Conservation (phyloP, 108 stramenopile genomes). For the Asterionellopsis glacialis region DNA sequence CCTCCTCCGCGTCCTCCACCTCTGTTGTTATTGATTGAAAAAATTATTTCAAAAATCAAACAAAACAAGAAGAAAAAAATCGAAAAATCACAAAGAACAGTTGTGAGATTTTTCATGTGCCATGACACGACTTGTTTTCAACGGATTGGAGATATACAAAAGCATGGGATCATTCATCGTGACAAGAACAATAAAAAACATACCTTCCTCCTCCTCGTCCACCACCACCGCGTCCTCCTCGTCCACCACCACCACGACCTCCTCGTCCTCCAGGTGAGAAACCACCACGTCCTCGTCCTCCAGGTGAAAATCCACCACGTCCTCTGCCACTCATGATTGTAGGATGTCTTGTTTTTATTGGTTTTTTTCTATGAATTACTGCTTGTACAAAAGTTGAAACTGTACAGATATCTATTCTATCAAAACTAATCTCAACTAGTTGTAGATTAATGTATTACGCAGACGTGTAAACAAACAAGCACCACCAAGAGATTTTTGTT, state of each 20-base stretch:
- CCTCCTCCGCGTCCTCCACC: slow-evolving; percentile 29
- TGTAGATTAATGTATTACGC: no score
- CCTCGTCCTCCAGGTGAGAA: slow-evolving; percentile 15
- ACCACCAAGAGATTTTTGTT: no score
- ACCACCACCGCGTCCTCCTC: slow-evolving; percentile 33
- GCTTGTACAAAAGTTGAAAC: no score
- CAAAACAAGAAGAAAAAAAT: slow-evolving; percentile 1
- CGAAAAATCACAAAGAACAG: neutral
- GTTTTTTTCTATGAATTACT: neutral
- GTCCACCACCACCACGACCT: slow-evolving; percentile 11
- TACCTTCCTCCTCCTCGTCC: slow-evolving; percentile 49
- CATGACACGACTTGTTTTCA: neutral
- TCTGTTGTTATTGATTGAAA: slow-evolving; percentile 1
- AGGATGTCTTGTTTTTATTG: neutral
- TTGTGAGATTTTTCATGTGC: neutral
- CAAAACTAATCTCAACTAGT: no score
- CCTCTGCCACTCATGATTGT: slow-evolving; percentile 24
- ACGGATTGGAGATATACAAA: slow-evolving; percentile 53
- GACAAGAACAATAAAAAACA: no score
- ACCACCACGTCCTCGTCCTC: slow-evolving; percentile 46
- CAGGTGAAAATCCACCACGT: slow-evolving; percentile 44
- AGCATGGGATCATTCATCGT: no score
- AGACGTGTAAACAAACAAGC: no score
- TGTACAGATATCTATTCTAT: no score
- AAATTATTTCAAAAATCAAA: neutral